These are phyloP conservation scores for Oenanthe javanica DNA, from an alignment of 140 eudicot genomes.

Conservation along the genomic window DNA sequence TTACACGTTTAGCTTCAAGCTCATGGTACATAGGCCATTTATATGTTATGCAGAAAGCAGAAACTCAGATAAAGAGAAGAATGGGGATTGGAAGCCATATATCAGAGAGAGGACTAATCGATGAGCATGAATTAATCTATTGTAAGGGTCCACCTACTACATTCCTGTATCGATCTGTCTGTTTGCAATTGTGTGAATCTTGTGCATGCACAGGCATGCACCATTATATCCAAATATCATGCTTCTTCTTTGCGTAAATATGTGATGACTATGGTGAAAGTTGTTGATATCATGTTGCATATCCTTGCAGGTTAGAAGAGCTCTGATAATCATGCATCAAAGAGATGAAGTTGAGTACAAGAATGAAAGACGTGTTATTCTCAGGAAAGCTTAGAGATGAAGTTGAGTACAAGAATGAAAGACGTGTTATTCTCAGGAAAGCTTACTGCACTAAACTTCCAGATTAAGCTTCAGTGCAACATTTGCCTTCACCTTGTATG, in stretches of 20 bases:
- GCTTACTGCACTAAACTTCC: slow-evolving; percentile 25
- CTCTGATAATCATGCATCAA: slow-evolving; percentile 86
- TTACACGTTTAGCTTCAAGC: neutral
- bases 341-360: slow-evolving; percentile 97
- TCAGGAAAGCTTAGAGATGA: slow-evolving; percentile 53
- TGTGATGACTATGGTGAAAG: neutral
- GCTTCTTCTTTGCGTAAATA: neutral
- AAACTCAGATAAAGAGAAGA: slow-evolving; percentile 89
- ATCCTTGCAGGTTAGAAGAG: slow-evolving; percentile 39
- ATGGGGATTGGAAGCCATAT: slow-evolving; percentile 96
- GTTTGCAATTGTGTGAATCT: neutral
- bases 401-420: slow-evolving; percentile 89
- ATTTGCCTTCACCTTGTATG: neutral
- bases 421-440: slow-evolving; percentile 72
- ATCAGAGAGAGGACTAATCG: slow-evolving; percentile 93
- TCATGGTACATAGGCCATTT: neutral
- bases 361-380: slow-evolving; percentile 73
- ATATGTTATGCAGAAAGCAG: slow-evolving; percentile 64
- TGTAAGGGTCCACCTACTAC: slow-evolving; percentile 33
- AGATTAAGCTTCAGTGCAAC: neutral
- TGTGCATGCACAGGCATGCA: neutral
- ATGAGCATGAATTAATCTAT: slow-evolving; percentile 83
- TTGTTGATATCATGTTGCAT: neutral
- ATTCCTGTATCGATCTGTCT: neutral
- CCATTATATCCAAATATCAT: neutral